A percentile compares a stretch with the other conserved stretches of the same genome.
Conservation (phyloP, 2,329 filamentous ascomycete genomes). For the Penicillium sp. region DNA sequence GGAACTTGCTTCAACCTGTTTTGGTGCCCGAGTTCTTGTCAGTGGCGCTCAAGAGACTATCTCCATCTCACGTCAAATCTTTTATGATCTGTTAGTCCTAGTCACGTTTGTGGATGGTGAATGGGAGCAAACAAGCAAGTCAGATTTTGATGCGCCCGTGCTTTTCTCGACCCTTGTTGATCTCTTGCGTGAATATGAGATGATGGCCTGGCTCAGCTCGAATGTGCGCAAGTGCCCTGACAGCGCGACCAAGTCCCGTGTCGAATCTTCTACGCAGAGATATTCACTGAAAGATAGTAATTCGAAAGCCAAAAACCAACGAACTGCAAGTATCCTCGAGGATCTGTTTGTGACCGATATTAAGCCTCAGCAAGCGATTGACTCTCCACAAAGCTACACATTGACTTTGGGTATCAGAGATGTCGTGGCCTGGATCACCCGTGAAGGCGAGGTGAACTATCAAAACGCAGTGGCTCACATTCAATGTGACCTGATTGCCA, state of each 20-base stretch:
- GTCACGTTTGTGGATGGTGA: conserved; percentile 84
- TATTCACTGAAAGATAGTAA: conserved; percentile 29
- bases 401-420: conserved; percentile 46
- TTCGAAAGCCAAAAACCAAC: conserved; percentile 23
- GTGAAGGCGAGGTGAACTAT: conserved; percentile 56
- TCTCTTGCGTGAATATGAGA: conserved; percentile 70
- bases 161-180: conserved; percentile 64
- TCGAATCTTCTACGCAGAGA: conserved; percentile 26
- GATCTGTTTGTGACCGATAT: conserved; percentile 47
- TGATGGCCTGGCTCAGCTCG: conserved; percentile 63
- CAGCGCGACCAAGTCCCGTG: conserved; percentile 17
- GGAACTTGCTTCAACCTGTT: conserved; percentile 59
- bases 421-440: conserved; percentile 47
- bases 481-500: conserved; percentile 65
- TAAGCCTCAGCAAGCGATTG: conserved; percentile 42
- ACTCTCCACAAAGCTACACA: conserved; percentile 43
- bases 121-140: conserved; percentile 68
- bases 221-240: conserved; percentile 39
- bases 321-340: conserved; percentile 42
- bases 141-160: conserved; percentile 62
- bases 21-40: conserved; percentile 73
- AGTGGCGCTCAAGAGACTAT: conserved; percentile 77
- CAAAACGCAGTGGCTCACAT: conserved; percentile 65
- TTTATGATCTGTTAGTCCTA: conserved; percentile 79
- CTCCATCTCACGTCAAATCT: conserved; percentile 67